Evolutionary conservation across 148 eudicot genomes (phyloP), one percentile per base, ranked within the genome.

Genomic region (Rhododendron simsii): DNA sequence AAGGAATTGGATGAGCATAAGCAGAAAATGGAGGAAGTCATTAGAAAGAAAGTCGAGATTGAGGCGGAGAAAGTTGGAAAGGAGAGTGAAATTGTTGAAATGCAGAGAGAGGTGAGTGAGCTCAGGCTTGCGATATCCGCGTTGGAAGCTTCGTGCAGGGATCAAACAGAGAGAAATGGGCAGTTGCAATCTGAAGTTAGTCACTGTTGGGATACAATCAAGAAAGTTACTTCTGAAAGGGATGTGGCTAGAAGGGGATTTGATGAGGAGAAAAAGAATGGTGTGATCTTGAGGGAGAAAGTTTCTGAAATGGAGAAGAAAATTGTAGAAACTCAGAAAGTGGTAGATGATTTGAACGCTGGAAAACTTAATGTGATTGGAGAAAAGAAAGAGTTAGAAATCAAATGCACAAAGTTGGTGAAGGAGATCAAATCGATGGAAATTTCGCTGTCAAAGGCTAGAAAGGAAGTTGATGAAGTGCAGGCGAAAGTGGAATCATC

Each of bases 361-460:
- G 87, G 92, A 26, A 88, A 88, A 57, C 84, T 21, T 11, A 73
- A 44, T 6, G 85, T 92, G 45, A 37, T 61, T 26, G 87, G 51
- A 15, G 93, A 93, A 51, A 97, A 92, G 92, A 89, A 87, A 61
- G 94, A 84, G 69, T 86, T 93, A 44, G 93, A 92, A 78, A 88
- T 65, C 37, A 88, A 51, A 2, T 87, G 87, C 26, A 84, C 28
- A 44, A 80, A 59, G 73, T 51, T 95, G 85, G 80, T 78, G 80
- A 82, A 86, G 26, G 92, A 92, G 28, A 91, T 89, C 59, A 87
- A 76, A 26, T 82, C 89, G 44, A 30, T 85, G 76, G 92, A 91
- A 87, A 90, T 83, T 63, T 71, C 78, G 21, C 44, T 85, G 61
- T 81, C 1, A 0, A 84, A 89, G 69, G 88, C 86, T 21, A 88